phyloP scores from a whole-genome alignment of 1,284 basidiomycete genomes.

The Hypsizygus ulmarius region DNA sequence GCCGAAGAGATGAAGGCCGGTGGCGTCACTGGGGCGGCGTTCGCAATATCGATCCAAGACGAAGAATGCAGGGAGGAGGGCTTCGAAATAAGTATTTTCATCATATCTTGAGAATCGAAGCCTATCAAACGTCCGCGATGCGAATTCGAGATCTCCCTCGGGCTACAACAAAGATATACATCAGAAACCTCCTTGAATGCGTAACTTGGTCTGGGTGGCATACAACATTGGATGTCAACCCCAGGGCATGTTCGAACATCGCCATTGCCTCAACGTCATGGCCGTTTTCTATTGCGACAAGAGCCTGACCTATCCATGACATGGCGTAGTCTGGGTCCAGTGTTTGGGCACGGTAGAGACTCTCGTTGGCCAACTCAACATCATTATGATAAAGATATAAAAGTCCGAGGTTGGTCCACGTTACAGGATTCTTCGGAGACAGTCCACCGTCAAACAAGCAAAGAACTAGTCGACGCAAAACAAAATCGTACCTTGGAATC shows the following conservation, averaged over 20 bases:
- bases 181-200: slow-evolving; percentile 1
- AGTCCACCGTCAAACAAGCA: slow-evolving; percentile 6
- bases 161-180: slow-evolving; percentile 45
- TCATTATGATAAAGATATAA: slow-evolving; percentile 87
- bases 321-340: slow-evolving; percentile 88
- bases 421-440: slow-evolving; percentile 56
- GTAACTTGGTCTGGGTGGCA: slow-evolving; percentile 28
- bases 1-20: slow-evolving; percentile 82
- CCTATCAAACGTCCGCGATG: slow-evolving; percentile 59
- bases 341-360: slow-evolving; percentile 85
- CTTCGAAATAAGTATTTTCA: slow-evolving; percentile 35
- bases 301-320: slow-evolving; percentile 94
- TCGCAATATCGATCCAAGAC: slow-evolving; percentile 77
- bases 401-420: slow-evolving; percentile 91
- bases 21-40: slow-evolving; percentile 65
- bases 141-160: slow-evolving; percentile 82
- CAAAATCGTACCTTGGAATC: slow-evolving; percentile 63
- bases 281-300: slow-evolving; percentile 72
- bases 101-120: slow-evolving; percentile 31
- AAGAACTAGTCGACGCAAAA: slow-evolving; percentile 9
- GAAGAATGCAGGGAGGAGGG: slow-evolving; percentile 75
- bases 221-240: slow-evolving; percentile 69
- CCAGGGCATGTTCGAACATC: slow-evolving; percentile 81
- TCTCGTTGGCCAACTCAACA: slow-evolving; percentile 81
- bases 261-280: slow-evolving; percentile 64